A percentile compares a stretch with the other conserved stretches of the same genome.
Conservation (phyloP, 176 grass and related monocot genomes). For the Chrysopogon serrulatus region DNA sequence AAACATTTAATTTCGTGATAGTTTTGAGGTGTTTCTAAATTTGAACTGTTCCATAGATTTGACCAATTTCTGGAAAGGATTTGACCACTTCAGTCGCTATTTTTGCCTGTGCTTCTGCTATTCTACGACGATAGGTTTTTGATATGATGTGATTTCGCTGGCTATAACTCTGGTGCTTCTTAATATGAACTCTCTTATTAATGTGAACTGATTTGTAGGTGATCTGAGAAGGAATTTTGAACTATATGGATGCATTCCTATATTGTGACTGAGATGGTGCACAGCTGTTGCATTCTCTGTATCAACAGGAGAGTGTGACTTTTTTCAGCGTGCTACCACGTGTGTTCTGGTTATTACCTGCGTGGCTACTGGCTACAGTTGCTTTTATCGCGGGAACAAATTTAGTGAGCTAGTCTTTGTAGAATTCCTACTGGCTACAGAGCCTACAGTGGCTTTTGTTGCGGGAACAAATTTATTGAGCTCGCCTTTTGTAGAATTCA, state of each 20-base stretch:
- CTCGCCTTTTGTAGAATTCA: constrained; percentile 19
- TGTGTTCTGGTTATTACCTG: neutral
- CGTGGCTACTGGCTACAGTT: neutral
- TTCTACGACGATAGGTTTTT: constrained; percentile 7
- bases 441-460: neutral
- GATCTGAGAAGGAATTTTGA: constrained; percentile 19
- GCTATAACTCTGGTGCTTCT: neutral
- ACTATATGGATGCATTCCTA: neutral
- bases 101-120: neutral
- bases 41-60: constrained; percentile 19
- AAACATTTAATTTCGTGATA: neutral
- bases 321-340: neutral
- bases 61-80: constrained; percentile 7
- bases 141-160: neutral
- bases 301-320: constrained; percentile 28
- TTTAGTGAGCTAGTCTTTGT: neutral
- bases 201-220: constrained; percentile 2
- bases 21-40: constrained; percentile 9
- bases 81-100: constrained; percentile 19
- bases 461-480: constrained; percentile 22
- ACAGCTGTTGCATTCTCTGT: constrained; percentile 27
- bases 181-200: constrained; percentile 5
- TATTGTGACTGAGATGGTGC: constrained; percentile 26
- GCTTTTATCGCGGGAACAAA: constrained; percentile 20
- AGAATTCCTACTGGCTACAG: too few species aligned